Evolutionary conservation across 164 flowering plant genomes (phyloP).

Genomic region (Magnolia officinalis): DNA sequence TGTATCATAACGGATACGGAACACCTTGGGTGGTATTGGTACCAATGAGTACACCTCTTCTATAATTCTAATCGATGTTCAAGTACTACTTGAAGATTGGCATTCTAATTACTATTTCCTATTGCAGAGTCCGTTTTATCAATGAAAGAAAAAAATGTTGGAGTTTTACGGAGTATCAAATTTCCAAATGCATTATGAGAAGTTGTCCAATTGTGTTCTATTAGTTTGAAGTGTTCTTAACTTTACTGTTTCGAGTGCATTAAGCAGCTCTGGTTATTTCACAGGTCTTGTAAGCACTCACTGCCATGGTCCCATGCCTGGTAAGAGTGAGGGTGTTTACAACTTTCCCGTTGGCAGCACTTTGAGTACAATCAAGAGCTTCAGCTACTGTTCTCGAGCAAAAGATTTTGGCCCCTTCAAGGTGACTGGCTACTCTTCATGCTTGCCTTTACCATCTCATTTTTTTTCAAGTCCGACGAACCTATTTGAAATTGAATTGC

Average conservation of each 20-base stretch:
- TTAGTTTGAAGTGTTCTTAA: background rate
- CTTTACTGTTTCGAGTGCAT: background rate
- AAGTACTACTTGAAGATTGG: too few species aligned
- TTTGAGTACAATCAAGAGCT: slow-evolving; percentile 2
- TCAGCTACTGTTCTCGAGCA: slow-evolving; percentile 7
- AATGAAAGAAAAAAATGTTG: too few species aligned
- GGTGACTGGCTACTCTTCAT: slow-evolving; percentile 13
- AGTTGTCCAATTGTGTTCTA: background rate
- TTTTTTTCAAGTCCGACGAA: background rate
- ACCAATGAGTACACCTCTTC: too few species aligned
- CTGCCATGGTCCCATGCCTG: slow-evolving; percentile 19
- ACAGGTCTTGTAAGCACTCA: slow-evolving; percentile 28
- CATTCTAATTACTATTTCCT: too few species aligned
- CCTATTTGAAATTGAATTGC: background rate
- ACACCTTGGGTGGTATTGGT: too few species aligned
- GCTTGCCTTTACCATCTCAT: background rate
- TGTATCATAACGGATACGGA: too few species aligned
- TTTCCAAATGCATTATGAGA: background rate
- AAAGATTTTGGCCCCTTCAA: slow-evolving; percentile 18
- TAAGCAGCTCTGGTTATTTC: slow-evolving; percentile 2
- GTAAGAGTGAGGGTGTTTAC: slow-evolving; percentile 14
- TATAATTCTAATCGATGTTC: too few species aligned
- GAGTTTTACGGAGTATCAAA: too few species aligned
- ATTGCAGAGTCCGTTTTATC: too few species aligned
- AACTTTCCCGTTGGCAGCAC: slow-evolving; percentile 13